Evolutionary conservation across 2,329 filamentous ascomycete species (phyloP).

Genomic region (Hypoxylon sp.): DNA sequence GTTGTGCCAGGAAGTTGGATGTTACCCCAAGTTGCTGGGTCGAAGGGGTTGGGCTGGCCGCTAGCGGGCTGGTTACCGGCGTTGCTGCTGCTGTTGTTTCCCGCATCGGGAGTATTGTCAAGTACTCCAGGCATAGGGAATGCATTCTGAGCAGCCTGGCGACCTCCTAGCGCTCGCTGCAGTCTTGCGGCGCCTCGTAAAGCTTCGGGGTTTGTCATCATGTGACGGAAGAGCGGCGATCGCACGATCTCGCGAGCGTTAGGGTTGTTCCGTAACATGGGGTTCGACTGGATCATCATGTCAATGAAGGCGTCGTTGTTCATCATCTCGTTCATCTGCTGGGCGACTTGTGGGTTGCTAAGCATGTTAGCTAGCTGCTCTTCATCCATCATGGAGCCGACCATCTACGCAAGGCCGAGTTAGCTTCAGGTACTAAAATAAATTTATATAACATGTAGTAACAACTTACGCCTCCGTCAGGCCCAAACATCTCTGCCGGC

Average conservation of each 20-base stretch:
- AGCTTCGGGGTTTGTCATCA: slow-evolving; percentile 92
- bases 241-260: slow-evolving; percentile 87
- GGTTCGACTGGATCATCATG: slow-evolving; percentile 94
- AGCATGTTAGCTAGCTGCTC: slow-evolving; percentile 89
- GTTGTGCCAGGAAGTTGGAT: slow-evolving; percentile 53
- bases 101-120: slow-evolving; percentile 78
- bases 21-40: slow-evolving; percentile 54
- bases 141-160: slow-evolving; percentile 63
- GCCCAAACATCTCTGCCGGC: slow-evolving; percentile 89
- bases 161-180: slow-evolving; percentile 78
- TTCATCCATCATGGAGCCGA: slow-evolving; percentile 81
- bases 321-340: slow-evolving; percentile 93
- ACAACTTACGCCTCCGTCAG: slow-evolving; percentile 88
- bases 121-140: slow-evolving; percentile 95
- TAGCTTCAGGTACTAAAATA: slow-evolving; percentile 47
- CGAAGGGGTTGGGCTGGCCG: slow-evolving; percentile 64
- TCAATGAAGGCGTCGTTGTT: slow-evolving; percentile 96
- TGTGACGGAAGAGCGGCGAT: slow-evolving; percentile 88
- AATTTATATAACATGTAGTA: neutral
- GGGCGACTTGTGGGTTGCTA: slow-evolving; percentile 87
- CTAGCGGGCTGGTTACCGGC: slow-evolving; percentile 53
- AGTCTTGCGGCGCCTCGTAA: slow-evolving; percentile 87
- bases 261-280: slow-evolving; percentile 65
- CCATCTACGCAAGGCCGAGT: slow-evolving; percentile 75
- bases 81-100: slow-evolving; percentile 49